Base-by-base conservation (phyloP, 805 yeast species). In the Candida montana region DNA sequence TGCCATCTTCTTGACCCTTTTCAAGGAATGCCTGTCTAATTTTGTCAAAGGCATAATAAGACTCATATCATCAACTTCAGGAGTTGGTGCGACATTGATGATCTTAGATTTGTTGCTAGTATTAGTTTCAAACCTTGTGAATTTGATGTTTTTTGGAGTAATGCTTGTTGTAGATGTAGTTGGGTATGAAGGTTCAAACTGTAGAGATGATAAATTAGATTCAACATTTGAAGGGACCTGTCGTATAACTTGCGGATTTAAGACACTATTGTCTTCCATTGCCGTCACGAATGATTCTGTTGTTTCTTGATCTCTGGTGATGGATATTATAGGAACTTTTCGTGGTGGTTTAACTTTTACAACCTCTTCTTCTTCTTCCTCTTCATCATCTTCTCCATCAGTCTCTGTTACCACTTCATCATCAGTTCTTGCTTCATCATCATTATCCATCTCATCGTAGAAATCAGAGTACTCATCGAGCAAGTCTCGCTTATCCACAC, bases 1-100 rank as follows among this genome's bases (percentile, higher is more conserved):
- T 1, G 63, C 57, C 16, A 45, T 47, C 15, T 44, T 44, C 26
- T 55, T 61, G 10, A 62, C 28, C 27, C 40, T 55, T 17, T 48
- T 21, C 5, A 35, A 12, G 4, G 37, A 21, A 12, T 9, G 8
- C 21, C 15, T 26, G 20, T 39, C 43, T 12, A 24, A 15, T 11
- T 21, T 28, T 8, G 29, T 29, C n/a, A 41, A 19, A 16, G 45
- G 45, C 30, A 28, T 17, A 2, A 37, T 18, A 3, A 18, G 21
- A n/a, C 17, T 13, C 8, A 27, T 19, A 16, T 28, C 28, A 17
- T 17, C 26, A 21, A 15, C 24, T 12, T 35, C 40, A 11, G 48
- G 48, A 4, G 24, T 26, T 21, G 48, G 48, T 21, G 20, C 26
- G 7, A 44, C 26, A 11, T 17, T 33, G 5, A 26, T 17, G 17